Evolutionary conservation across 1,284 basidiomycete genomes (phyloP).

Genomic region (Nidula niveotomentosa): DNA sequence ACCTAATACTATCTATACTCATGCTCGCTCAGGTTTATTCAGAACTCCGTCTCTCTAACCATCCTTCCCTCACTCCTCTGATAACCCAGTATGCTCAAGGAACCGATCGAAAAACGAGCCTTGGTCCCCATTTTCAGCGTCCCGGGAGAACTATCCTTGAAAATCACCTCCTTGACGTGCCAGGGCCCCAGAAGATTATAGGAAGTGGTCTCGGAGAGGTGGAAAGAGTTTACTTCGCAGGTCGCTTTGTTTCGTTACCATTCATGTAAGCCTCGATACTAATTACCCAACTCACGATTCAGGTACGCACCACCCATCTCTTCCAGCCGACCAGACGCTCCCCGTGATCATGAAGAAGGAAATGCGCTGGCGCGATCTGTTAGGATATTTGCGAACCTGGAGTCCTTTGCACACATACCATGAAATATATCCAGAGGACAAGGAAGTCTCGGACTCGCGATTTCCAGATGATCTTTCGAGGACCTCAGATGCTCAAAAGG

Average conservation of each 20-base stretch:
- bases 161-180: constrained; percentile 67
- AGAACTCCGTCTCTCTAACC: constrained; percentile 70
- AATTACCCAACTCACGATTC: not conserved
- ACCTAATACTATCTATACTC: not conserved
- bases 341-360: constrained; percentile 60
- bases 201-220: constrained; percentile 27
- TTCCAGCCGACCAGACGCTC: constrained; percentile 39
- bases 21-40: constrained; percentile 61
- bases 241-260: constrained; percentile 22
- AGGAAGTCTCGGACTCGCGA: constrained; percentile 26
- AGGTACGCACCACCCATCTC: constrained; percentile 34
- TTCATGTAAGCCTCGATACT: not conserved
- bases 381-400: constrained; percentile 72
- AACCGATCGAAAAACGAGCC: constrained; percentile 42
- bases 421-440: constrained; percentile 63
- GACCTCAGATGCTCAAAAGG: constrained; percentile 12
- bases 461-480: constrained; percentile 23
- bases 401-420: constrained; percentile 75
- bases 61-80: constrained; percentile 56
- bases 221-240: constrained; percentile 56
- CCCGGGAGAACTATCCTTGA: constrained; percentile 81
- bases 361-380: constrained; percentile 65
- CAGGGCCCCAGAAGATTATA: constrained; percentile 47
- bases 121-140: constrained; percentile 80
- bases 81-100: constrained; percentile 66